Base-by-base conservation (phyloP, 768 basidiomycete genomes). In the Amanita polypyramis region DNA sequence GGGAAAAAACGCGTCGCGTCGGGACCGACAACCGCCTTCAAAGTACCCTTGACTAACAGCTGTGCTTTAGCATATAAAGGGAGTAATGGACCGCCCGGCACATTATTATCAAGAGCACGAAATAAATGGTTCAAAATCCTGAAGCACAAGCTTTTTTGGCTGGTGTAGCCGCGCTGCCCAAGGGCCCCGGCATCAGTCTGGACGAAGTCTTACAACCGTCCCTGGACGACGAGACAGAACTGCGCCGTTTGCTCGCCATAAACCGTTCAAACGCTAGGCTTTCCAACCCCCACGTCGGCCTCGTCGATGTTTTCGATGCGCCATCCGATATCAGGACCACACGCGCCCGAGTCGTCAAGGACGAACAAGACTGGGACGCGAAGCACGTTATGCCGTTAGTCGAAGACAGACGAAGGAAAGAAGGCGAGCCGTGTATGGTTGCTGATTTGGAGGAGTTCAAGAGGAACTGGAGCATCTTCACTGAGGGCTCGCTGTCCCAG, bases 381-480 rank as follows among this genome's bases (percentile, higher is more conserved):
- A 42, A 42, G 38, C 21, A 49, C 23, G 39, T 49, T 34, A 74
- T 81, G 70, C 73, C 78, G 0, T 58, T 81, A n/a, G 58, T 65
- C 2, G 65, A 67, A 11, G 54, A 54, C 1, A 60, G 65, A 15
- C 65, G 79, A 39, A 72, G 73, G 58, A 60, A 68, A 49, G 74
- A 79, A 37, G 76, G 78, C 25, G 57, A 64, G 2, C 71, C 73
- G 1, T 63, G 68, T 40, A 77, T 75, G 64, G 75, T 74, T 8
- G 53, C 63, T 1, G 63, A 62, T 52, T 56, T 79, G 10, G 79
- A 79, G 15, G 74, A 76, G 43, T 83, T 80, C 67, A 73, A 73
- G 63, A 73, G 71, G 63, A 79, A 79, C 55, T 83, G 79, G 79
- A 48, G 70, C 9, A 65, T 81, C 34, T 83, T 83, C 60, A 74